Evolutionary conservation across 495 filamentous ascomycete species (phyloP), one percentile per base, ranked within the genome.

Genomic region (Annulohypoxylon maeteangense): DNA sequence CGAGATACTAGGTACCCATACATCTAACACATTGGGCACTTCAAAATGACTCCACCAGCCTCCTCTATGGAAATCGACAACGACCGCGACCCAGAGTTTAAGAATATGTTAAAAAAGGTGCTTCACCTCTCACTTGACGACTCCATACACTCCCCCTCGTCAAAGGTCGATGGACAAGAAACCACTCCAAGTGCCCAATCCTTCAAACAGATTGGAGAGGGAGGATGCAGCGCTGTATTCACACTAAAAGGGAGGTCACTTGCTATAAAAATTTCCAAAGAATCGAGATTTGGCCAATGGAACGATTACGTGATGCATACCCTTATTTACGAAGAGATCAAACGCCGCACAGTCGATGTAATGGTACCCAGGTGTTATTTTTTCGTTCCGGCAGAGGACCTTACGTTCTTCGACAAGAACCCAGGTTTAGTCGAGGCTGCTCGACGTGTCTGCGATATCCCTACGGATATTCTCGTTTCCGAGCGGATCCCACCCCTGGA

Each of bases 271-370:
- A 42, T 60, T 27, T 42, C 57, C 40, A 60, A 60, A 16, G 11
- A n/a, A 25, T 11, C 38, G 2, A 23, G 14, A n/a, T 32, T 18
- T 7, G 57, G 25, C 2, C 29, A 47, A 10, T 60, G 57, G 57
- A 60, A 60, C n/a, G 57, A 60, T 12, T 60, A 60, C 18, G 16
- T 4, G 27, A 60, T 60, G 57, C 57, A 60, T 7, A 60, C 25
- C 12, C 40, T 60, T 5, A 60, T 60, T 10, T 48, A 16, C 40
- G 38, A 47, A 20, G n/a, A 60, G 25, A 48, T 48, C 12, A 10
- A 4, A 32, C 4, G 3, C 11, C 29, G 3, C 23, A 12, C 22
- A 1, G 40, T 20, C 25, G 42, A 34, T 1, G 16, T 60, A 0
- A n/a, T n/a, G 16, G 25, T 60, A 20, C 57, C 57, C n/a, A 11